These are phyloP conservation scores for Phalaenopsis equestris DNA, from an alignment of 106 monocot species.

Conservation along the genomic window DNA sequence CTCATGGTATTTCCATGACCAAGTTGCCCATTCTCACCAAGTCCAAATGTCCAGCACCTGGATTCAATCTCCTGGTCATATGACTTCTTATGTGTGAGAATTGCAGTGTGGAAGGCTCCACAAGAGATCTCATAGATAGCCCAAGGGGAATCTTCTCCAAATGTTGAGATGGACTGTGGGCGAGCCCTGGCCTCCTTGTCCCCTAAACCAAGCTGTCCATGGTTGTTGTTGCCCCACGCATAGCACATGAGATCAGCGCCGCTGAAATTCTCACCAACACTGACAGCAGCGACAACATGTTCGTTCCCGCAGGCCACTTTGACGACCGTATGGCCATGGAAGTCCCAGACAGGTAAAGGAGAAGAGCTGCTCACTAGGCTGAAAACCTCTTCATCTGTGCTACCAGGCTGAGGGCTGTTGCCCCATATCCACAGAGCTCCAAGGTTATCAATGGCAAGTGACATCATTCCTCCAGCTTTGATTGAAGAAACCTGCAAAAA, in stretches of 20 bases:
- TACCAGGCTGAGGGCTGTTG: constrained; percentile 46
- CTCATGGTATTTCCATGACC: constrained; percentile 54
- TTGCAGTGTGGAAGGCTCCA: constrained; percentile 70
- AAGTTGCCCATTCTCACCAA: constrained; percentile 82
- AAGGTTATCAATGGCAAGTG: constrained; percentile 59
- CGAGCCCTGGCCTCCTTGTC: constrained; percentile 32
- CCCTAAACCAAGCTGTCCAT: constrained; percentile 77
- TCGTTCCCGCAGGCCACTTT: constrained; percentile 88
- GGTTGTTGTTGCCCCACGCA: constrained; percentile 76
- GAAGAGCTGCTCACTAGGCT: constrained; percentile 23
- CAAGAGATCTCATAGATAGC: constrained; percentile 71
- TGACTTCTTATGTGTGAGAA: constrained; percentile 48
- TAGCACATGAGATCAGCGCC: constrained; percentile 51
- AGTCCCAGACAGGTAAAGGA: constrained; percentile 71
- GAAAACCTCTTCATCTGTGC: constrained; percentile 19
- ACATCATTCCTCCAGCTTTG: constrained; percentile 84
- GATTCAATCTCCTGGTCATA: constrained; percentile 37
- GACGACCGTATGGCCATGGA: constrained; percentile 71
- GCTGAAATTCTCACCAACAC: constrained; percentile 37
- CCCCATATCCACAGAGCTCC: constrained; percentile 84
- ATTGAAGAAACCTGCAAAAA: constrained; percentile 47
- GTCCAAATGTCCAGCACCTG: constrained; percentile 78
- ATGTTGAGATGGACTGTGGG: constrained; percentile 37
- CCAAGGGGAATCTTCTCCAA: constrained; percentile 53
- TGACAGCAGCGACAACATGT: constrained; percentile 60